These are phyloP conservation scores for Boletus speciosus DNA, from an alignment of 768 basidiomycete species.

Conservation along the genomic window DNA sequence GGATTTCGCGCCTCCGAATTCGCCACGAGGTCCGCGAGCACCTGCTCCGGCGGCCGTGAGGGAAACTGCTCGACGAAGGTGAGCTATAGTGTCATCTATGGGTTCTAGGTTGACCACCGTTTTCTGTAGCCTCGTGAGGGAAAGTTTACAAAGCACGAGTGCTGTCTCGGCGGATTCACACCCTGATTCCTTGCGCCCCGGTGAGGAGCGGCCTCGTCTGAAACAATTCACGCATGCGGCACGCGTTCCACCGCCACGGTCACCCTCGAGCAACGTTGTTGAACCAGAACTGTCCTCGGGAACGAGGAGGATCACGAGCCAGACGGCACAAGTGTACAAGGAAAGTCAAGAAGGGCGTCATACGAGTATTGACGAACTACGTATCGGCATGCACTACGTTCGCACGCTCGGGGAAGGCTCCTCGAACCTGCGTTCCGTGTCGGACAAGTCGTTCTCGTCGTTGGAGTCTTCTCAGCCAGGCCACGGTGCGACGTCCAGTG, in stretches of 20 bases:
- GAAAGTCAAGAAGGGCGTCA: slow-evolving; percentile 32
- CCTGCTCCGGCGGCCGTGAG: slow-evolving; percentile 18
- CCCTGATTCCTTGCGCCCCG: slow-evolving; percentile 30
- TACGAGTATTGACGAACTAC: slow-evolving; percentile 59
- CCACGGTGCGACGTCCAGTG: slow-evolving; percentile 22
- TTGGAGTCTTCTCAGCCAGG: slow-evolving; percentile 55
- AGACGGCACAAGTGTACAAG: slow-evolving; percentile 59
- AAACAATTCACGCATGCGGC: slow-evolving; percentile 70
- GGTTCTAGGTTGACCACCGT: slow-evolving; percentile 9
- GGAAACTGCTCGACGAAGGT: slow-evolving; percentile 27
- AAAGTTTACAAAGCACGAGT: slow-evolving; percentile 48
- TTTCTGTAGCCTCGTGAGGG: slow-evolving; percentile 44
- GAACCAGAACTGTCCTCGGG: slow-evolving; percentile 24
- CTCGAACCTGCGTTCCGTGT: slow-evolving; percentile 29
- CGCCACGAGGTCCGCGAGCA: slow-evolving; percentile 37
- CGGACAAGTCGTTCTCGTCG: slow-evolving; percentile 54
- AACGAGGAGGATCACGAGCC: slow-evolving; percentile 51
- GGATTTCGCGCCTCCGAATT: slow-evolving; percentile 63
- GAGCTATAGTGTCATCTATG: not conserved
- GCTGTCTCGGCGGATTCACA: slow-evolving; percentile 35
- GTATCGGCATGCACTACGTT: slow-evolving; percentile 68
- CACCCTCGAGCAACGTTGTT: slow-evolving; percentile 29
- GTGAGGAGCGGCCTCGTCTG: slow-evolving; percentile 50
- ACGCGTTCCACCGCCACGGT: slow-evolving; percentile 61
- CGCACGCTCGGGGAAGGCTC: slow-evolving; percentile 60